A percentile compares a stretch with the other conserved stretches of the same genome.
phyloP scores from a whole-genome alignment of 306 rosid species.

The Mimosa pudica region DNA sequence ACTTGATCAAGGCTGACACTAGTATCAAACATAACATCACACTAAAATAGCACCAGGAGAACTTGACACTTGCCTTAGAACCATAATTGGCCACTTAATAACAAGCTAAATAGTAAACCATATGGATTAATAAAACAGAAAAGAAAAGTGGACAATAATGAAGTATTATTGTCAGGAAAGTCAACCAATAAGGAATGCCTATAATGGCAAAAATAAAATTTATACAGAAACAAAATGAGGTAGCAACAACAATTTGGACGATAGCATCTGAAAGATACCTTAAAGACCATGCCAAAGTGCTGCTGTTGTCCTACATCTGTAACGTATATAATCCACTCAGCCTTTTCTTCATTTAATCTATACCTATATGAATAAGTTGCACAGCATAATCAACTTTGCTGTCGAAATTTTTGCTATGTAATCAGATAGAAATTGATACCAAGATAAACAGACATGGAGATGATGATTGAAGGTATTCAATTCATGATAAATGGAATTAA shows the following conservation, averaged over 20 bases:
- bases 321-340: slow-evolving; percentile 89
- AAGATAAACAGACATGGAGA: slow-evolving; percentile 7
- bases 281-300: slow-evolving; percentile 90
- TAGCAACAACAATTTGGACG: slow-evolving; percentile 25
- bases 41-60: not conserved
- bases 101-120: not conserved
- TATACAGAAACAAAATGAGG: slow-evolving; percentile 25
- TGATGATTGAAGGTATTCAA: not conserved
- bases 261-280: slow-evolving; percentile 54
- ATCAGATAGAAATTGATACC: slow-evolving; percentile 18
- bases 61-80: not conserved
- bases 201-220: slow-evolving; percentile 15
- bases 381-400: slow-evolving; percentile 21
- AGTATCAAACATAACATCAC: not conserved
- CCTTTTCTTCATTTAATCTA: slow-evolving; percentile 85
- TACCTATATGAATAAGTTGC: slow-evolving; percentile 64
- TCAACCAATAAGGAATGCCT: slow-evolving; percentile 9
- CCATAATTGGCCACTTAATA: not conserved
- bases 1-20: not conserved
- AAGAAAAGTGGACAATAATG: not conserved
- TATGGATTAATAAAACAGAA: not conserved
- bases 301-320: slow-evolving; percentile 97
- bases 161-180: slow-evolving; percentile 3
- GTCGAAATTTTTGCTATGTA: not conserved
- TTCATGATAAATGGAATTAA: not conserved